Conservation (phyloP, 345 rosid genomes). For the Acer negundo region DNA sequence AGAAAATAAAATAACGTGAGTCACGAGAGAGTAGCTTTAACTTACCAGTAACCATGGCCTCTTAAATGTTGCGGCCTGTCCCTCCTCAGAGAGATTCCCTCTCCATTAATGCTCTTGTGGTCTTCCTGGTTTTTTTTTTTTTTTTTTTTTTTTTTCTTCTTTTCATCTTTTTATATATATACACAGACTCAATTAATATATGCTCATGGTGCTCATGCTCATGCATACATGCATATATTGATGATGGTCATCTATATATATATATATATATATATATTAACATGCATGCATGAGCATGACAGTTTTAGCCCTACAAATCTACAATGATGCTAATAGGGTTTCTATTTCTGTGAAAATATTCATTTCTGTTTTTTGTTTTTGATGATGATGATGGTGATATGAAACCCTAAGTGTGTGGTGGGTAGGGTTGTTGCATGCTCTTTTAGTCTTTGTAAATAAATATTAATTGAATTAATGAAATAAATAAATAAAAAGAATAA, state of each 20-base stretch:
- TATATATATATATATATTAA: too few species aligned
- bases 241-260: neutral
- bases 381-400: too few species aligned
- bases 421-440: too few species aligned
- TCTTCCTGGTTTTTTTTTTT: constrained; percentile 13
- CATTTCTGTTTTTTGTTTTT: neutral
- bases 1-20: too few species aligned
- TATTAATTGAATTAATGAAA: neutral
- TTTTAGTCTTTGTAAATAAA: neutral
- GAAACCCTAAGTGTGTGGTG: neutral
- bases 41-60: neutral
- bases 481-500: constrained; percentile 19
- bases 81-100: constrained; percentile 53
- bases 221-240: neutral
- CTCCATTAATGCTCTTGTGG: constrained; percentile 24
- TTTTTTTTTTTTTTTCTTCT: neutral
- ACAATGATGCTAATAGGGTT: neutral
- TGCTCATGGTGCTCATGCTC: too few species aligned
- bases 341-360: neutral
- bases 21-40: too few species aligned
- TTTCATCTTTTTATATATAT: neutral
- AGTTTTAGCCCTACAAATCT: neutral
- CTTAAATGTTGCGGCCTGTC: constrained; percentile 31
- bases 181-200: neutral
- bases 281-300: neutral